Evolutionary conservation across 2,329 filamentous ascomycete species (phyloP), one percentile per base, ranked within the genome.

Genomic region (Diplodia sapinea): DNA sequence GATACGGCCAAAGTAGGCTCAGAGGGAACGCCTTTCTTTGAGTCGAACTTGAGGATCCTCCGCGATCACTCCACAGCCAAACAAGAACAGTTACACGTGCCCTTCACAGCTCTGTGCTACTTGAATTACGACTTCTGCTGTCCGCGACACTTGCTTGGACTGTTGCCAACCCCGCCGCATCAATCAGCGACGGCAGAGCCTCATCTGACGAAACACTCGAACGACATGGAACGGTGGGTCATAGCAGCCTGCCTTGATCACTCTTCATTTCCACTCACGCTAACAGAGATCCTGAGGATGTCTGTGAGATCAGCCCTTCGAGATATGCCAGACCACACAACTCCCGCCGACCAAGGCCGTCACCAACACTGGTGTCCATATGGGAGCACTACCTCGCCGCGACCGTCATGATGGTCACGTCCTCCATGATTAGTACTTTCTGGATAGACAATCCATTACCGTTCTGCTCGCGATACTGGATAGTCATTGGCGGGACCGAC

Each of bases 401-500:
- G 8, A 47, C 56, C 9, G 38, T 47, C 13, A 59, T 59, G 56
- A 59, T 59, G 38, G 29, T 59, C 36, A 59, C 38, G 8, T n/a
- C 56, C 6, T 47, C 56, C 13, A 47, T 47, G 23, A 3, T 59
- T 13, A 59, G 38, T 38, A 59, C 38, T 3, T 59, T 59, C 38
- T 59, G 56, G 56, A n/a, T 11, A 8, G 8, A 29, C 1, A 59
- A 29, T 5, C 38, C 56, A 15, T 13, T 59, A 9, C 56, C 56
- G 9, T 47, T 59, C 56, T 59, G 56, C 36, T 59, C 56, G 13
- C 13, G 20, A 20, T n/a, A 29, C 13, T 59, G 56, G 56, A 26
- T 47, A 1, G 6, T 47, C 20, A 8, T 59, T 11, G 56, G 56
- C 23, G 38, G 26, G 6, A 40, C 5, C 7, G 56, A 59, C 23